Base-by-base conservation (phyloP, 2,329 filamentous ascomycete genomes). In the Penicillium griseofulvum region DNA sequence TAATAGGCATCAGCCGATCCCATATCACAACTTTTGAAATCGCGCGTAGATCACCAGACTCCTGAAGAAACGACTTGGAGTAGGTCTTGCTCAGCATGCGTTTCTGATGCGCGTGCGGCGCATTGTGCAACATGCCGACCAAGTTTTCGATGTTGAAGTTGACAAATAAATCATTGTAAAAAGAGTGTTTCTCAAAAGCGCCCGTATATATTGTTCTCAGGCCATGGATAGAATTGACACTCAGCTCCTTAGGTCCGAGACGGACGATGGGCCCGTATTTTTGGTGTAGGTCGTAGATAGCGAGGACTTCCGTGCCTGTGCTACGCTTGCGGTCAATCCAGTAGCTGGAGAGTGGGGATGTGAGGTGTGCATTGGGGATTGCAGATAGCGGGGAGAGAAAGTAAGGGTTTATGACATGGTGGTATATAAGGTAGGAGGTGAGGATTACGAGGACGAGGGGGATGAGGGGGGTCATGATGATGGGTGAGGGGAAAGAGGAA, bases 21-120 rank as follows among this genome's bases (percentile, higher is more conserved):
- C 81, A 80, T 2, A 91, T 59, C 19, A 90, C 80, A 9, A 67
- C 66, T 2, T 77, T 70, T 4, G 82, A 78, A 60, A 89, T 83
- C 0, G 70, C 74, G 0, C 74, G 72, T 11, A 87, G 70, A 1
- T 84, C 76, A 0, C 74, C 66, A 5, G 85, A 89, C 5, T 76
- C 74, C 55, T 83, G 81, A 34, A 92, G 75, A 46, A 78, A 83
- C 0, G 87, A 88, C 68, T 91, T 92, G 49, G 88, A 89, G 74
- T 91, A 92, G 49, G 88, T 80, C 61, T 89, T 83, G 52, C 86
- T 86, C 24, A 92, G 74, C 82, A 90, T 87, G 17, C 87, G 82
- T 68, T 91, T 91, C 41, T 87, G 78, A 8, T 78, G 72, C 0
- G 87, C 85, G 68, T 92, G 89, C 1, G 80, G 74, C 33, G 78